Percentiles rank a stretch among this genome's conserved stretches.
These are phyloP conservation scores for Triticum dicoccoides DNA, from an alignment of 176 grass and related monocot genomes.

Conservation along the genomic window DNA sequence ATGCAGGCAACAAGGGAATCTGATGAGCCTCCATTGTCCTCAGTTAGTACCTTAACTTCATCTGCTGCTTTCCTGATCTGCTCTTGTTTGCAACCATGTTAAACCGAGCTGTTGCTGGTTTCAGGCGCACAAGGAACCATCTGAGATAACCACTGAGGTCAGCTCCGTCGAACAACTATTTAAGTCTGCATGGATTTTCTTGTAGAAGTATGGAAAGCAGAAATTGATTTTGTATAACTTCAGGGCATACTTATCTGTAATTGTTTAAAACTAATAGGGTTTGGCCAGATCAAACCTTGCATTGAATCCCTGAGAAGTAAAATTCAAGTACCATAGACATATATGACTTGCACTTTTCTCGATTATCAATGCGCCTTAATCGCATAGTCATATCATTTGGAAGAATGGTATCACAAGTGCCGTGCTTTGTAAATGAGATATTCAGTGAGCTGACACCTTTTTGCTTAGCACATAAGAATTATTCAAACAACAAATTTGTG, in stretches of 20 bases:
- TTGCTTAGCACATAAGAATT: neutral
- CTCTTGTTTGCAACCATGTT: neutral
- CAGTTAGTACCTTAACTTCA: slow-evolving; percentile 29
- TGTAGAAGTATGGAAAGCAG: neutral
- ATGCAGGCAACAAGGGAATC: slow-evolving; percentile 29
- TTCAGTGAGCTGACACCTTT: neutral
- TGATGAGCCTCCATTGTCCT: slow-evolving; percentile 22
- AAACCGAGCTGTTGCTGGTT: slow-evolving; percentile 19
- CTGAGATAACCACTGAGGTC: slow-evolving; percentile 42
- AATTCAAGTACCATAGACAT: neutral
- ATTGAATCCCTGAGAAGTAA: slow-evolving; percentile 11
- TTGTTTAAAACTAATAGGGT: neutral
- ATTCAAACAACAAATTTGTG: neutral
- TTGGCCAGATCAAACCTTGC: neutral
- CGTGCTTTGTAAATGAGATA: neutral
- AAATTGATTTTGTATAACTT: neutral
- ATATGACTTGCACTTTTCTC: neutral
- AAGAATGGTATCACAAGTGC: neutral
- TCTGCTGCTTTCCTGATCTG: neutral
- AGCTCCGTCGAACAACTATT: slow-evolving; percentile 18
- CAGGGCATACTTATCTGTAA: neutral
- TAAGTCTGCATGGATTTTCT: neutral
- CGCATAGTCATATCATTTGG: neutral
- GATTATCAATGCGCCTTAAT: neutral
- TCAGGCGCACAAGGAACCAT: slow-evolving; percentile 54